Evolutionary conservation across 2,329 filamentous ascomycete genomes (phyloP).

Genomic region (Thermomyces lanuginosus): DNA sequence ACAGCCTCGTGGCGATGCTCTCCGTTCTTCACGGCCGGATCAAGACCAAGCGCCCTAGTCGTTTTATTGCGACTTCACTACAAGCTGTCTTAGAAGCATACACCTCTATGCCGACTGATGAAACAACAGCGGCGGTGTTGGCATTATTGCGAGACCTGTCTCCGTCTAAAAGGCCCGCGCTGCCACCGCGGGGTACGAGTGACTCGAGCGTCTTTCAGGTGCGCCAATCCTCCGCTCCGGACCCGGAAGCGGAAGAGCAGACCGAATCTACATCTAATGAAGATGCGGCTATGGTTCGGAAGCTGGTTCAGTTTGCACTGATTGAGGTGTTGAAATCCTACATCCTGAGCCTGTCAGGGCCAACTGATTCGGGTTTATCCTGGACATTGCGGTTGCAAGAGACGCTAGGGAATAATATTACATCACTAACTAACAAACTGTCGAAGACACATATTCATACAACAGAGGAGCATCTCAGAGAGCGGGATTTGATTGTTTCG

Average conservation of each 20-base stretch:
- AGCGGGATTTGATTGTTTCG: constrained; percentile 39
- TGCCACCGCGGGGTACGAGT: constrained; percentile 43
- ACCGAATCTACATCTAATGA: constrained; percentile 28
- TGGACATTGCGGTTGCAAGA: constrained; percentile 39
- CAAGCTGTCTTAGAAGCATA: constrained; percentile 46
- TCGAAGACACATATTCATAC: constrained; percentile 38
- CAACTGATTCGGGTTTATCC: constrained; percentile 25
- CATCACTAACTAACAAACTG: constrained; percentile 9
- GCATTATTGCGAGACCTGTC: constrained; percentile 42
- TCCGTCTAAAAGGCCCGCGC: constrained; percentile 40
- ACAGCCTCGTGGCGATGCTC: constrained; percentile 34
- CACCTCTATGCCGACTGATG: constrained; percentile 38
- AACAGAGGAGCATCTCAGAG: constrained; percentile 32
- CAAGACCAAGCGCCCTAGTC: constrained; percentile 47
- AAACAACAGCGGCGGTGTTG: constrained; percentile 41
- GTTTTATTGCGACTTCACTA: constrained; percentile 47
- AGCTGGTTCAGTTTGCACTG: constrained; percentile 45
- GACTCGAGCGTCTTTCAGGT: constrained; percentile 25
- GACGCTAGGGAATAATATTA: constrained; percentile 33
- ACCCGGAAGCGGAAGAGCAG: constrained; percentile 39
- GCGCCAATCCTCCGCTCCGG: constrained; percentile 29
- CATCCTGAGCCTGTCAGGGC: constrained; percentile 26
- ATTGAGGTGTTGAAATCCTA: constrained; percentile 48
- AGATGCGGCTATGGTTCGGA: constrained; percentile 36
- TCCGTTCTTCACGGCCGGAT: constrained; percentile 43